Percentiles rank a stretch among this genome's conserved stretches.
These are phyloP conservation scores for Plenodomus lindquistii DNA, from an alignment of 2,329 filamentous ascomycete species.

Conservation along the genomic window DNA sequence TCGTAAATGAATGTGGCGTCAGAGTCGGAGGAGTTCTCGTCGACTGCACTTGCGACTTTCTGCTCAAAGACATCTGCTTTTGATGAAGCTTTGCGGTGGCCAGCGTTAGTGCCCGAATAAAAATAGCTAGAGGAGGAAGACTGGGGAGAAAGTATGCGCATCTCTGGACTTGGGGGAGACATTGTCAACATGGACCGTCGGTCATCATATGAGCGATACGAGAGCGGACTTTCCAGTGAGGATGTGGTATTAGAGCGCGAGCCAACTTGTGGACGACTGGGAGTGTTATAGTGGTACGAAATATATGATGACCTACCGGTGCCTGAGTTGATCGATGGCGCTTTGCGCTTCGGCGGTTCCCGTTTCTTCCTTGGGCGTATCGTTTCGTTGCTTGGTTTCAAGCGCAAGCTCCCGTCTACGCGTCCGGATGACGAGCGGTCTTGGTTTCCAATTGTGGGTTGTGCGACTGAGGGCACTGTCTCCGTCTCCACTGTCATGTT, in stretches of 20 bases:
- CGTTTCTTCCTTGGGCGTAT: constrained; percentile 94
- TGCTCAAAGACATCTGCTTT: constrained; percentile 99
- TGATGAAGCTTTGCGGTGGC: constrained; percentile 69
- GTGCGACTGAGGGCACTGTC: constrained; percentile 88
- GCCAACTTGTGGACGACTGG: constrained; percentile 28
- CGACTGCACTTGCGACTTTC: constrained; percentile 92
- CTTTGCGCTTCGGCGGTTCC: constrained; percentile 77
- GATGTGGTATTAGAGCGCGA: constrained; percentile 31
- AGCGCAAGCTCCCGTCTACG: constrained; percentile 74
- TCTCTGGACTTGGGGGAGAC: constrained; percentile 34
- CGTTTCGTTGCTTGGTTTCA: constrained; percentile 92
- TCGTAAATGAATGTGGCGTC: constrained; percentile 99
- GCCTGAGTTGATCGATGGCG: constrained; percentile 69
- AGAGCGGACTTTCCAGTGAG: constrained; percentile 36
- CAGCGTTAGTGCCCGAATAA: constrained; percentile 42
- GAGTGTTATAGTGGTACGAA: constrained; percentile 38
- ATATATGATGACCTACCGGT: constrained; percentile 65
- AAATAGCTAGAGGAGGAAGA: constrained; percentile 38
- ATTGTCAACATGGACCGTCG: constrained; percentile 28
- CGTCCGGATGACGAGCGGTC: constrained; percentile 62
- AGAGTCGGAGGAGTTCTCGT: constrained; percentile 95
- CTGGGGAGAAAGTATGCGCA: constrained; percentile 25
- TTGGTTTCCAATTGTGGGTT: constrained; percentile 68
- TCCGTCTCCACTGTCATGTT: constrained; percentile 99
- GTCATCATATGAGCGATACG: constrained; percentile 37